These are phyloP conservation scores for Suillus fuscotomentosus DNA, from an alignment of 768 basidiomycete species.

Conservation along the genomic window DNA sequence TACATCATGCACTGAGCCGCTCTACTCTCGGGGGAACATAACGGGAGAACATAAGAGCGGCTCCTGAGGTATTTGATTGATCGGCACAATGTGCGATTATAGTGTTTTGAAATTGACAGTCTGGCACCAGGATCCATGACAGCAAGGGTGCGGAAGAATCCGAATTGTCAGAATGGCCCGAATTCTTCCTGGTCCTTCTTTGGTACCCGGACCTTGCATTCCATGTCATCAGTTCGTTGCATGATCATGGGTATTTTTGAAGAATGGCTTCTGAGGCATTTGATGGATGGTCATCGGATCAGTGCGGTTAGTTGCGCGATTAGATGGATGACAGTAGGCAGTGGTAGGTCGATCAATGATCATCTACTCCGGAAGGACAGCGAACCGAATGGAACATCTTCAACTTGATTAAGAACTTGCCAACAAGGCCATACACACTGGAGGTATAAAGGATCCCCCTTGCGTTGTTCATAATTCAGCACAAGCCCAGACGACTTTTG, in stretches of 20 bases:
- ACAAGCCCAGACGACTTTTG: background rate
- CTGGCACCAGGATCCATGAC: background rate
- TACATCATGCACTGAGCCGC: background rate
- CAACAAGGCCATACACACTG: background rate
- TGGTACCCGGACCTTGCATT: background rate
- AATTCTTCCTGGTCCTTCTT: background rate
- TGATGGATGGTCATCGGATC: background rate
- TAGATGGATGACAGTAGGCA: background rate
- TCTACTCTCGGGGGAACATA: background rate
- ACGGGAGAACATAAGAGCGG: background rate
- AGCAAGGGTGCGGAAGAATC: background rate
- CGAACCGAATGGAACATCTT: background rate
- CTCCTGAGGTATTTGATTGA: background rate
- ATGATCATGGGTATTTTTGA: background rate
- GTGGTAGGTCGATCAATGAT: background rate
- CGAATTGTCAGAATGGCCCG: background rate
- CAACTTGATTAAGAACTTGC: background rate
- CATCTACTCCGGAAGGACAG: background rate
- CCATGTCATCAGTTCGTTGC: background rate
- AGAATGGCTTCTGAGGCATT: background rate
- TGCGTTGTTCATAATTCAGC: background rate
- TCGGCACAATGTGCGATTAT: background rate
- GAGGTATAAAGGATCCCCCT: background rate
- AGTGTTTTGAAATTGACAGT: background rate
- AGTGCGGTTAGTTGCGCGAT: background rate